phyloP scores from a whole-genome alignment of 2,329 filamentous ascomycete genomes.

The Acrocalymma vagum region DNA sequence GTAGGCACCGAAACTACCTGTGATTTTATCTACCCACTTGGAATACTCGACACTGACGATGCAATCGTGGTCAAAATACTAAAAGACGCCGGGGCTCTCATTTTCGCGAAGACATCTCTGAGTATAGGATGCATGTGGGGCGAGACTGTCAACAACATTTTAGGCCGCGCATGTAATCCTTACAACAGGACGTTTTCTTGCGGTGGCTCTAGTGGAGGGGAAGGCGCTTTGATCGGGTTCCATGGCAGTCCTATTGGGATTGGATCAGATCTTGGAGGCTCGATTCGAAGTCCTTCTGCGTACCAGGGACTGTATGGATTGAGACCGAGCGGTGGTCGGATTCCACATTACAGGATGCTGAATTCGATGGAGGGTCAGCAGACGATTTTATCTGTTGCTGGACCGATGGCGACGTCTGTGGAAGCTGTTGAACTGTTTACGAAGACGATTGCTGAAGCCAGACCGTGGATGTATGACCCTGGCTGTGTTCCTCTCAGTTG shows the following conservation, averaged over 20 bases:
- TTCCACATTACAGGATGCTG: conserved; percentile 45
- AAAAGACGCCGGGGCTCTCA: conserved; percentile 55
- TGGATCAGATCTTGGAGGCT: conserved; percentile 65
- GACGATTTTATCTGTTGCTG: conserved; percentile 66
- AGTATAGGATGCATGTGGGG: conserved; percentile 64
- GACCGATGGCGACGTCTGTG: conserved; percentile 53
- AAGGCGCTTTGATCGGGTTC: conserved; percentile 63
- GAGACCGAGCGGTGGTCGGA: conserved; percentile 56
- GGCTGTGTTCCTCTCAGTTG: too few relatives aligned
- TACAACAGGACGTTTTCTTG: conserved; percentile 59
- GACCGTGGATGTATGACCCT: too few relatives aligned
- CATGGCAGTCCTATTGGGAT: conserved; percentile 63
- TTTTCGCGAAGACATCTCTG: conserved; percentile 63
- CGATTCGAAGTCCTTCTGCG: conserved; percentile 63
- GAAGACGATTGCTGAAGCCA: too few relatives aligned
- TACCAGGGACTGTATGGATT: conserved; percentile 66
- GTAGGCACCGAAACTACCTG: conserved; percentile 53
- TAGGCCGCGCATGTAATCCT: conserved; percentile 62
- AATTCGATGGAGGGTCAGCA: conserved; percentile 69
- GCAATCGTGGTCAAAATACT: conserved; percentile 3
- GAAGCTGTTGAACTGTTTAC: too few relatives aligned
- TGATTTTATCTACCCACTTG: conserved; percentile 63
- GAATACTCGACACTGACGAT: conserved; percentile 35
- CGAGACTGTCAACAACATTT: conserved; percentile 60
- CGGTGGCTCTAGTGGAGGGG: conserved; percentile 65